Conservation (phyloP, 805 yeast genomes). For the Ogataea trehaloabstinens region DNA sequence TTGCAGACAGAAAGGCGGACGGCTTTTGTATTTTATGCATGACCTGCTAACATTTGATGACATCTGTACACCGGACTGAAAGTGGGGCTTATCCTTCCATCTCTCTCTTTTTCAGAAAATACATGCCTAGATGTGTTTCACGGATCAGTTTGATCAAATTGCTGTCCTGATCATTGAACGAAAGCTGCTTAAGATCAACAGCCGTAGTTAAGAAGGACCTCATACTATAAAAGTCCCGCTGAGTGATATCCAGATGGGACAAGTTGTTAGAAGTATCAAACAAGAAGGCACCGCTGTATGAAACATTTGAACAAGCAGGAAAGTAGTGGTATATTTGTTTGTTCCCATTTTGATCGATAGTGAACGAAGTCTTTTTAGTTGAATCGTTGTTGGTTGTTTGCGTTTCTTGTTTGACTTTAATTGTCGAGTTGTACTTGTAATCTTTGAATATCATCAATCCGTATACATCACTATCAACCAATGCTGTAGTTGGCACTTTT, state of each 20-base stretch:
- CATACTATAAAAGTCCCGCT: slow-evolving; percentile 32
- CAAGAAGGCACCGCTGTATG: slow-evolving; percentile 17
- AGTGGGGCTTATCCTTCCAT: slow-evolving; percentile 37
- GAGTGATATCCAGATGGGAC: slow-evolving; percentile 16
- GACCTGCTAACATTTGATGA: too few species aligned
- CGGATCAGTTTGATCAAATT: slow-evolving; percentile 27
- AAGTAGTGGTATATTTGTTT: slow-evolving; percentile 8
- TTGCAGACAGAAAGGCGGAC: too few species aligned
- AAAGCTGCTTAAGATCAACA: slow-evolving; percentile 18
- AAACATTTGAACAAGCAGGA: slow-evolving; percentile 15
- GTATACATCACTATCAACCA: slow-evolving; percentile 65
- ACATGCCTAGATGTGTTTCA: slow-evolving; percentile 54
- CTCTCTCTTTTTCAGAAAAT: slow-evolving; percentile 53
- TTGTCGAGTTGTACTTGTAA: slow-evolving; percentile 23
- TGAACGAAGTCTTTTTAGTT: slow-evolving; percentile 4
- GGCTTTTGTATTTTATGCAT: not conserved
- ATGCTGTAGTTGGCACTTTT: slow-evolving; percentile 39
- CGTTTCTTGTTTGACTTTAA: slow-evolving; percentile 3
- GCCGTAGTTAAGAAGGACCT: slow-evolving; percentile 26
- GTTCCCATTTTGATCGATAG: slow-evolving; percentile 8
- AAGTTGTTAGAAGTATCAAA: slow-evolving; percentile 13
- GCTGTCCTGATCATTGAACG: slow-evolving; percentile 5
- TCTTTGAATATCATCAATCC: slow-evolving; percentile 54
- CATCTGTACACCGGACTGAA: too few species aligned
- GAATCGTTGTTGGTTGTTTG: not conserved